Evolutionary conservation across 768 basidiomycete genomes (phyloP), one percentile per base, ranked within the genome.

Genomic region (Rhizopogon vesiculosus): DNA sequence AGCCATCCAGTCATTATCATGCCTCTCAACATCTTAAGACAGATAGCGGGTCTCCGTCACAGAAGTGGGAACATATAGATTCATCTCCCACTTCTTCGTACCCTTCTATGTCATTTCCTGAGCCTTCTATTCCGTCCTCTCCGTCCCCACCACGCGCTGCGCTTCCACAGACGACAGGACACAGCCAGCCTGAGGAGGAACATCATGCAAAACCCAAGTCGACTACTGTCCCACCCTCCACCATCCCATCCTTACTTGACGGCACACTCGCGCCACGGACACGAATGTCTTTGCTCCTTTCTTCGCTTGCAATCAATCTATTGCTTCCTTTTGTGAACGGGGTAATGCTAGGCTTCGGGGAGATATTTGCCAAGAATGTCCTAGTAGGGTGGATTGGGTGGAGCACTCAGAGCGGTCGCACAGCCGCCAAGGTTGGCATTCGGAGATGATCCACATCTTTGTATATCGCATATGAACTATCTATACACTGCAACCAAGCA

Each of bases 341-440:
- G 18, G 89, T 96, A 56, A 96, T 96, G 93, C 83, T 94, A 50
- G 93, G 93, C n/a, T 94, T 95, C 66, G 93, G 93, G 41, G 93
- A 96, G 71, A 89, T 96, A 49, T 93, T 94, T 66, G 93, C 89
- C 38, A 89, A 88, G 70, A 82, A 87, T 44, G 78, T 89, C n/a
- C 68, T 90, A 16, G 71, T 89, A 16, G 66, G 70, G 7, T 79
- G 78, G 78, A 66, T 79, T 42, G 78, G 78, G 39, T 79, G 76
- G 75, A 72, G 67, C 60, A 44, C 53, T 2, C 63, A 60, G 15
- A 57, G n/a, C n/a, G 67, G 70, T 31, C 61, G 60, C 13, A 62
- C 46, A 0, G 62, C 61, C 12, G 58, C 67, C 13, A 53, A 59
- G 22, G 58, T 72, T n/a, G 69, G 68, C 35, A 43, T 72, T 7